Percentiles rank a stretch among this genome's conserved stretches.
Conservation (phyloP, 805 yeast species). For the Saccharomycopsis javanensis region DNA sequence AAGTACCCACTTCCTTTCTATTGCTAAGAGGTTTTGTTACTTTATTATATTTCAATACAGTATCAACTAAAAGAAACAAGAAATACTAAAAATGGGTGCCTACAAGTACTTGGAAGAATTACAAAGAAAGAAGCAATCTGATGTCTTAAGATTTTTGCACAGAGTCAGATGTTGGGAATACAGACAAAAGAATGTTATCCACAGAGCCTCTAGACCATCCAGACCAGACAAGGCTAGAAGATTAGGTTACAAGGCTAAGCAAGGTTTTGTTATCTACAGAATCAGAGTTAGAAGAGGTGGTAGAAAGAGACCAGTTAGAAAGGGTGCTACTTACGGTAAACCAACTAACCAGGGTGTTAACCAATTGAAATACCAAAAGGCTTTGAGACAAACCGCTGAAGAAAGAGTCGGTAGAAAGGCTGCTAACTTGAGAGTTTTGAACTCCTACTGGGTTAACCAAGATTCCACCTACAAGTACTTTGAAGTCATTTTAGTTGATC, state of each 20-base stretch:
- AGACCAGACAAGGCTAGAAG: constrained; percentile 99
- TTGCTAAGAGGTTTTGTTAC: too few relatives aligned
- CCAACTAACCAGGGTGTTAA: constrained; percentile 99
- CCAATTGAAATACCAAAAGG: constrained; percentile 99
- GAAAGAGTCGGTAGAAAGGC: constrained; percentile 99
- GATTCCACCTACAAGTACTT: constrained; percentile 99
- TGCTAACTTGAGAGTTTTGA: constrained; percentile 96
- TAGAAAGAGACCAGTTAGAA: constrained; percentile 99
- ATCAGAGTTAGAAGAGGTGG: constrained; percentile 99
- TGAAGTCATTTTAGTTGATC: constrained; percentile 96
- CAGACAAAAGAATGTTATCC: constrained; percentile 98
- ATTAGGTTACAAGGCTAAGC: constrained; percentile 99
- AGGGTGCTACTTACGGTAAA: constrained; percentile 99
- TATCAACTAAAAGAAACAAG: not conserved
- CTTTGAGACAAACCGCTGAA: constrained; percentile 97
- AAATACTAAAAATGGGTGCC: constrained; percentile 86
- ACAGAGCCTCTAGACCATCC: constrained; percentile 97
- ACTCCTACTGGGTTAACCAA: constrained; percentile 99
- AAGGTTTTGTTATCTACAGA: constrained; percentile 98
- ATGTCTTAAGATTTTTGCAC: constrained; percentile 95
- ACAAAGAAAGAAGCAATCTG: constrained; percentile 99
- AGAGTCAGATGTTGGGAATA: constrained; percentile 99
- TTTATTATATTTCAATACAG: not conserved
- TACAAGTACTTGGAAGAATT: constrained; percentile 99
- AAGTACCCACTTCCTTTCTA: too few relatives aligned